phyloP scores from a whole-genome alignment of 2,329 filamentous ascomycete species.

The Emericellopsis atlantica region DNA sequence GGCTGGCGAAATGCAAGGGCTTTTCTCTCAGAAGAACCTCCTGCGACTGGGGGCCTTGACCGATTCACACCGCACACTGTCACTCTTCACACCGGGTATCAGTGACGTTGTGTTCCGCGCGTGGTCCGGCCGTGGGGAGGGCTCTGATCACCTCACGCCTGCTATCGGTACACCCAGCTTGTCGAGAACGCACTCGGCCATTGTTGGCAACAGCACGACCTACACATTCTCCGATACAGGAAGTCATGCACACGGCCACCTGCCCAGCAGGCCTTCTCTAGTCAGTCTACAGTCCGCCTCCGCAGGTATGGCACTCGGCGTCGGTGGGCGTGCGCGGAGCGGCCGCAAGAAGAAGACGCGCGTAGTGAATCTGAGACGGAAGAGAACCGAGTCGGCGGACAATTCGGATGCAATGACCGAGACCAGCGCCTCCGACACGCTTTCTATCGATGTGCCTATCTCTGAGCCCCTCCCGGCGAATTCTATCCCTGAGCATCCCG shows the following conservation, averaged over 20 bases:
- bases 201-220: conserved; percentile 44
- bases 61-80: conserved; percentile 81
- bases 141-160: conserved; percentile 44
- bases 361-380: conserved; percentile 67
- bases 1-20: conserved; percentile 68
- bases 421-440: conserved; percentile 32
- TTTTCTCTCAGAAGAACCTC: conserved; percentile 93
- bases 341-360: conserved; percentile 72
- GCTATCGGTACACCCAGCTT: conserved; percentile 37
- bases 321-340: conserved; percentile 45
- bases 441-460: conserved; percentile 43
- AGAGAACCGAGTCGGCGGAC: conserved; percentile 39
- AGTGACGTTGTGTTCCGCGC: conserved; percentile 83
- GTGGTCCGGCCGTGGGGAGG: conserved; percentile 71
- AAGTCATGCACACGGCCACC: conserved; percentile 47
- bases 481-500: conserved; percentile 46
- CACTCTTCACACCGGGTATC: conserved; percentile 84
- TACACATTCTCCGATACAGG: conserved; percentile 65
- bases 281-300: conserved; percentile 48
- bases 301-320: conserved; percentile 50
- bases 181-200: conserved; percentile 50
- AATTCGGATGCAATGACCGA: conserved; percentile 36
- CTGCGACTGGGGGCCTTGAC: conserved; percentile 70
- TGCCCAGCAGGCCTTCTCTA: conserved; percentile 57
- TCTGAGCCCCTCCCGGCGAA: conserved; percentile 47